Evolutionary conservation across 805 yeast species (phyloP), one percentile per base, ranked within the genome.

Genomic region (Metschnikowia vanudenii): DNA sequence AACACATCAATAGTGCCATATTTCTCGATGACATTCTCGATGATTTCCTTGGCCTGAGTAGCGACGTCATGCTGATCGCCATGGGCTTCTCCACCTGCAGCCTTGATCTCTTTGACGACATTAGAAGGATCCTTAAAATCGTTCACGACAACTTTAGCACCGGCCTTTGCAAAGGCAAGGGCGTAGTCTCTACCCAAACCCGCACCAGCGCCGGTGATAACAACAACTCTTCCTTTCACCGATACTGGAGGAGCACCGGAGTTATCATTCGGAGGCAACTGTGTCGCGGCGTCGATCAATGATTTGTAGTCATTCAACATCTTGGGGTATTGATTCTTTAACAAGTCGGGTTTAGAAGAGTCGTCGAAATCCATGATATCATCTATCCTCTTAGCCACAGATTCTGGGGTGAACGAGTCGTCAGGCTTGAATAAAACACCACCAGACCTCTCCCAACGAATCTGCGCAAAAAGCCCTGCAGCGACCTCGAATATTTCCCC

Each of bases 121-220:
- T 73, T 65, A 37, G 76, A 67, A 2, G 97, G 90, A 63, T 88
- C 85, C 56, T 71, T 78, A 53, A 92, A 83, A 65, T 92, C 98
- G 64, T 94, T 92, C 31, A 92, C 94, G 36, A 94, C 96, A 51
- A 92, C 94, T 70, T 85, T 89, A 22, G 97, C 97, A 51, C 98
- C 99, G 58, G 88, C 88, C 65, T 79, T 84, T 46, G 95, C 97
- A 63, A 86, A 85, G 63, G 80, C 76, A 41, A 81, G 68, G 3
- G 98, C 96, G 69, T 92, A 95, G 48, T 90, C 86, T 63, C 85
- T 82, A 52, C 99, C 99, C 57, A 92, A 77, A 39, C 99, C 99
- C 40, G 87, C 84, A 52, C 97, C 97, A 35, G 97, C 91, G 53
- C 99, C 99, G 14, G 98, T 92, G 46, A 92, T 81, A 48, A 92